Percentiles rank a stretch among this genome's conserved stretches.
Evolutionary conservation across 371 early-diverging fungal species (phyloP).

Genomic region (Lichtheimia hyalospora): DNA sequence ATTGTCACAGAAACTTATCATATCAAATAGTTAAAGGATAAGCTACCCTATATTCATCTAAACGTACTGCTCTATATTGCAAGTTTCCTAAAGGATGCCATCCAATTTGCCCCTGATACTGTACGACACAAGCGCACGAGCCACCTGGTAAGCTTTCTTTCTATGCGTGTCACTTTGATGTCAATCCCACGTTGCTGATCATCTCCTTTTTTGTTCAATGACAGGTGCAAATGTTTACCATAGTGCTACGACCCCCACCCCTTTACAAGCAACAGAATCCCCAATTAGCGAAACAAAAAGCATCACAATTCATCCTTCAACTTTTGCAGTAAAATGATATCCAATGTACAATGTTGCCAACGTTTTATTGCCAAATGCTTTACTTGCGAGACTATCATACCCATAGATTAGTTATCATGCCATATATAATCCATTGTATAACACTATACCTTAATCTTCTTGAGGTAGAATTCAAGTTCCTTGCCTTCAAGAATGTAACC

Average conservation of each 20-base stretch:
- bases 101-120: slow-evolving; percentile 35
- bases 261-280: slow-evolving; percentile 46
- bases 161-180: background rate
- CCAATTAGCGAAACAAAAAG: slow-evolving; percentile 28
- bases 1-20: slow-evolving; percentile 2
- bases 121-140: slow-evolving; percentile 30
- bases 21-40: slow-evolving; percentile 41
- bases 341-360: background rate
- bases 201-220: background rate
- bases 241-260: slow-evolving; percentile 37
- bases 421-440: background rate
- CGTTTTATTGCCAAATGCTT: background rate
- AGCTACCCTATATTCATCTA: slow-evolving; percentile 65
- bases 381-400: slow-evolving; percentile 9
- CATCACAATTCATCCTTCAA: slow-evolving; percentile 20
- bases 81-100: slow-evolving; percentile 70
- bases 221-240: slow-evolving; percentile 43
- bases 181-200: background rate
- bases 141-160: slow-evolving; percentile 18
- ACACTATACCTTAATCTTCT: slow-evolving; percentile 78
- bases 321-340: no score
- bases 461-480: slow-evolving; percentile 96
- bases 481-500: slow-evolving; percentile 99
- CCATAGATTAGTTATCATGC: background rate
- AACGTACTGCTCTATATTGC: slow-evolving; percentile 75